A percentile compares a stretch with the other conserved stretches of the same genome.
These are phyloP conservation scores for Articulospora tetracladia DNA, from an alignment of 495 filamentous ascomycete species.

Conservation along the genomic window DNA sequence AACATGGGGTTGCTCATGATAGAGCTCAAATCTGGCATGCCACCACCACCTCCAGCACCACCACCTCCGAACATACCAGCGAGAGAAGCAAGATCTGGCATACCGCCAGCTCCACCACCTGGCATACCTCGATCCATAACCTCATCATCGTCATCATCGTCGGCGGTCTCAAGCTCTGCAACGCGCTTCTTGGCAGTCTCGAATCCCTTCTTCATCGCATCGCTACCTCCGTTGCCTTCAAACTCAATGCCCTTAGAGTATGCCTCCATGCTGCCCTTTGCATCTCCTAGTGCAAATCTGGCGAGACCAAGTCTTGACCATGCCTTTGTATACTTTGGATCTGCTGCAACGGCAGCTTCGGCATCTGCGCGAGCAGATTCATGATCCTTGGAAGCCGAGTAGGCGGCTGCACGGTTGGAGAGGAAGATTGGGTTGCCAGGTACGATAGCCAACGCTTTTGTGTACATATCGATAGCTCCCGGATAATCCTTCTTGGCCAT, in stretches of 20 bases:
- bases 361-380: conserved; percentile 79
- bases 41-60: conserved; percentile 46
- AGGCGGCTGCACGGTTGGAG: conserved; percentile 92
- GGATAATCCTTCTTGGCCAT: conserved; percentile 90
- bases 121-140: conserved; percentile 35
- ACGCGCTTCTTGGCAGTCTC: conserved; percentile 85
- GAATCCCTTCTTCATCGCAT: conserved; percentile 90
- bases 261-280: conserved; percentile 88
- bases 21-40: conserved; percentile 76
- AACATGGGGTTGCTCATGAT: conserved; percentile 99
- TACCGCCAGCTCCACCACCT: conserved; percentile 61
- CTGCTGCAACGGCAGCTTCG: conserved; percentile 77
- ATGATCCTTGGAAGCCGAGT: conserved; percentile 76
- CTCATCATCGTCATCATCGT: conserved; percentile 39
- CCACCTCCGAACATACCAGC: conserved; percentile 64
- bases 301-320: conserved; percentile 92
- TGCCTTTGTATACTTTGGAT: conserved; percentile 93
- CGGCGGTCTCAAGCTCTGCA: conserved; percentile 60
- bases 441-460: conserved; percentile 71
- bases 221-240: conserved; percentile 83
- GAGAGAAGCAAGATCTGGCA: conserved; percentile 73
- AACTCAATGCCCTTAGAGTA: conserved; percentile 90
- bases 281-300: conserved; percentile 83
- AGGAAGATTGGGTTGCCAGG: conserved; percentile 94
- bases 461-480: conserved; percentile 78